Percentiles rank a stretch among this genome's conserved stretches.
Conservation (phyloP, 345 rosid species). For the Syzygium jambos region DNA sequence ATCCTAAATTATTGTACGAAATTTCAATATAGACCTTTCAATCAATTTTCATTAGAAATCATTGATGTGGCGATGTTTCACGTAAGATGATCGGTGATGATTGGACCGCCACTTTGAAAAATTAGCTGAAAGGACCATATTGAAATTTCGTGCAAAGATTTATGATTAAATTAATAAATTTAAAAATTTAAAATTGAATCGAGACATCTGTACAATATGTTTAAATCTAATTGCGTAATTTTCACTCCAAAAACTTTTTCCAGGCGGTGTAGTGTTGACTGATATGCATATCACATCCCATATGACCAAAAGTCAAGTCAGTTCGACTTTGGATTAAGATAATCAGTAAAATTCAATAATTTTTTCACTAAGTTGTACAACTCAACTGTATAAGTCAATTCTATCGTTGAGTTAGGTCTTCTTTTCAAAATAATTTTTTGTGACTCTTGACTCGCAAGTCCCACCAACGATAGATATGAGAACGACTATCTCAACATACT, state of each 20-base stretch:
- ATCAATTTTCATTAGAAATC: background rate
- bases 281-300: background rate
- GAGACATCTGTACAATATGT: rapidly evolving
- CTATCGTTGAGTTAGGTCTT: background rate
- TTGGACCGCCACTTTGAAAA: rapidly evolving
- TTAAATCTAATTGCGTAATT: background rate
- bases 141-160: rapidly evolving
- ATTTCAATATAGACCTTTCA: rapidly evolving
- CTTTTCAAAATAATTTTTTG: background rate
- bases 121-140: background rate
- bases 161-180: background rate
- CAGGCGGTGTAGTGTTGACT: background rate
- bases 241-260: background rate
- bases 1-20: background rate
- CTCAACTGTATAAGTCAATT: background rate
- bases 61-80: background rate
- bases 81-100: rapidly evolving
- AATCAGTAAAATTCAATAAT: background rate
- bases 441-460: background rate
- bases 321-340: background rate
- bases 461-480: background rate
- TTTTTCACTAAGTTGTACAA: background rate
- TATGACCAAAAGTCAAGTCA: background rate
- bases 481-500: background rate
- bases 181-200: background rate